Conservation (phyloP, 2,329 filamentous ascomycete species). For the Beauveria medogensis region DNA sequence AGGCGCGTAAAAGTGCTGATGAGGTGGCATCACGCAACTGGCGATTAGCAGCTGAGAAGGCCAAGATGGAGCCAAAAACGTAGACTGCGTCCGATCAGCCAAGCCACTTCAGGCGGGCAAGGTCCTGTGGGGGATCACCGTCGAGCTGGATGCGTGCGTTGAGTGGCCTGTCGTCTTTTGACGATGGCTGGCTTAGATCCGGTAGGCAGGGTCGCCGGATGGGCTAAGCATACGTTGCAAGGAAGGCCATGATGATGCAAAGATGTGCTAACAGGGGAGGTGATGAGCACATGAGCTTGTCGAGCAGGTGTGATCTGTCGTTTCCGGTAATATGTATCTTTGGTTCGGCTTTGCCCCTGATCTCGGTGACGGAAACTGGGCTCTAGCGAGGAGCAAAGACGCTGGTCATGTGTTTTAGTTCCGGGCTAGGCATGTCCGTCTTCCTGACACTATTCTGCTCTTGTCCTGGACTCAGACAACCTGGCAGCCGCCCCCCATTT, state of each 20-base stretch:
- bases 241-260: background rate
- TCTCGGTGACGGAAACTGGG: background rate
- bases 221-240: background rate
- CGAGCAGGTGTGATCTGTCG: no score
- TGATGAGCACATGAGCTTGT: no score
- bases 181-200: background rate
- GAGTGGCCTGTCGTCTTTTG: background rate
- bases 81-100: slow-evolving; percentile 1
- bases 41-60: background rate
- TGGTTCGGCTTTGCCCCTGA: background rate
- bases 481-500: background rate
- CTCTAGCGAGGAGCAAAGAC: background rate
- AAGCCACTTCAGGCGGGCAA: slow-evolving; percentile 1
- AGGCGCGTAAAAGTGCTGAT: background rate
- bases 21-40: background rate
- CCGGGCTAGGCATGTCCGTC: background rate
- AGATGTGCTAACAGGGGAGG: background rate
- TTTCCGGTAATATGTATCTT: background rate
- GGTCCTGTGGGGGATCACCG: slow-evolving; percentile 2
- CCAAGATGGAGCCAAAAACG: background rate
- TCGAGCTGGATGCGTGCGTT: background rate
- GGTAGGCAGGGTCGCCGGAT: background rate
- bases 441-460: background rate
- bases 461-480: background rate
- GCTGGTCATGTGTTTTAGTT: background rate